Evolutionary conservation across 306 rosid genomes (phyloP).

Genomic region (Lablab purpureus): DNA sequence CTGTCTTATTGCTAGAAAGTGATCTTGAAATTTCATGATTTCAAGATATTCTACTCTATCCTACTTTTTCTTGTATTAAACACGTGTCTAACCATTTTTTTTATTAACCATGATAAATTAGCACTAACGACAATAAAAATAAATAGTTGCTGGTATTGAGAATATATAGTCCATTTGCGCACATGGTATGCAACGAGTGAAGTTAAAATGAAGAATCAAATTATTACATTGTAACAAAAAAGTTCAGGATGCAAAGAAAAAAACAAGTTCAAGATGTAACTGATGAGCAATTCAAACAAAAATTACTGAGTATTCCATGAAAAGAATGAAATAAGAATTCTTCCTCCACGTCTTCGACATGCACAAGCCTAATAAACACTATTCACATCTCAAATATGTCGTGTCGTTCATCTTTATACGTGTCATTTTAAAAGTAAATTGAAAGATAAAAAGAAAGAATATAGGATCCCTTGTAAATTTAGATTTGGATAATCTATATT

Average conservation of each 20-base stretch:
- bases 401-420: background rate
- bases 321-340: background rate
- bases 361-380: too few species aligned
- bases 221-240: background rate
- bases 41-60: background rate
- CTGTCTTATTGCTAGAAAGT: background rate
- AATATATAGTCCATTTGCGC: background rate
- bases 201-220: background rate
- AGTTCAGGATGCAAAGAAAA: background rate
- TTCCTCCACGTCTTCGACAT: background rate
- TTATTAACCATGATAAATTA: background rate
- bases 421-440: background rate
- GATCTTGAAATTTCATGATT: background rate
- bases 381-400: background rate
- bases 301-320: background rate
- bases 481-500: background rate
- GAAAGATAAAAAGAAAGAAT: constrained; percentile 28
- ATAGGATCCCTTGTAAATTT: constrained; percentile 20
- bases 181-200: background rate
- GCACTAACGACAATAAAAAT: background rate
- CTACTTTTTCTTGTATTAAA: background rate
- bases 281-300: background rate
- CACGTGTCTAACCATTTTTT: too few species aligned
- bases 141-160: background rate
- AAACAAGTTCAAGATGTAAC: background rate